These are phyloP conservation scores for Pouteria campechiana DNA, from an alignment of 179 eudicot genomes.

Conservation along the genomic window DNA sequence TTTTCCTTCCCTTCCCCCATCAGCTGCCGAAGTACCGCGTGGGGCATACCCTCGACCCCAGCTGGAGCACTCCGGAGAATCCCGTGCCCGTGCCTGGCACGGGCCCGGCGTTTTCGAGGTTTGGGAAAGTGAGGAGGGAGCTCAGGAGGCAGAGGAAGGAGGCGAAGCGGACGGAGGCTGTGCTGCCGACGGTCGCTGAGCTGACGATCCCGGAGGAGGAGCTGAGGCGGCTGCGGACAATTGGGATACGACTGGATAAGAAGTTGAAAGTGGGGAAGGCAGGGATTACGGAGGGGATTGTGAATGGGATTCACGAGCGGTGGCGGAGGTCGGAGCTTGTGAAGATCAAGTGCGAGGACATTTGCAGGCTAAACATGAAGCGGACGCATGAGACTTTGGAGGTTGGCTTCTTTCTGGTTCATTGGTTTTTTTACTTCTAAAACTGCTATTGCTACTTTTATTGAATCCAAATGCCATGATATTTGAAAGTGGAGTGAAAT, in stretches of 20 bases:
- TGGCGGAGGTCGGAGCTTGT: conserved; percentile 76
- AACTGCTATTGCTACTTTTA: too few relatives aligned
- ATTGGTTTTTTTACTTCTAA: too few relatives aligned
- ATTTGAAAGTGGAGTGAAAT: too few relatives aligned
- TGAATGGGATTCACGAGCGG: conserved; percentile 92
- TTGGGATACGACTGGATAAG: conserved; percentile 57
- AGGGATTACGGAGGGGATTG: conserved; percentile 86
- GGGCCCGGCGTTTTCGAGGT: conserved; percentile 35
- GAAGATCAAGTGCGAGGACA: conserved; percentile 68
- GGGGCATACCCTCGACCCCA: conserved; percentile 79
- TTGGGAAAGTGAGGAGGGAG: conserved; percentile 32
- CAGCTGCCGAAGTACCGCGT: conserved; percentile 53
- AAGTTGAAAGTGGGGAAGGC: conserved; percentile 85
- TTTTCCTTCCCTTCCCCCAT: conserved; percentile 56
- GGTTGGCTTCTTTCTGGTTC: conserved; percentile 20
- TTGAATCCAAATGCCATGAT: too few relatives aligned
- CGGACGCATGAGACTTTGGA: conserved; percentile 84
- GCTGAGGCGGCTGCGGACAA: conserved; percentile 50
- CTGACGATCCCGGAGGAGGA: conserved; percentile 39
- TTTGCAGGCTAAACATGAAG: conserved; percentile 74
- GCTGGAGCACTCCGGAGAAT: conserved; percentile 83
- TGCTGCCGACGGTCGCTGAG: conserved; percentile 69
- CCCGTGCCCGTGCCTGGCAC: conserved; percentile 76
- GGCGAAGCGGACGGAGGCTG: conserved; percentile 12
- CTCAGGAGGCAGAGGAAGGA: conserved; percentile 33